Evolutionary conservation across 2,329 filamentous ascomycete species (phyloP).

Genomic region (Aspergillus pseudoglaucus): DNA sequence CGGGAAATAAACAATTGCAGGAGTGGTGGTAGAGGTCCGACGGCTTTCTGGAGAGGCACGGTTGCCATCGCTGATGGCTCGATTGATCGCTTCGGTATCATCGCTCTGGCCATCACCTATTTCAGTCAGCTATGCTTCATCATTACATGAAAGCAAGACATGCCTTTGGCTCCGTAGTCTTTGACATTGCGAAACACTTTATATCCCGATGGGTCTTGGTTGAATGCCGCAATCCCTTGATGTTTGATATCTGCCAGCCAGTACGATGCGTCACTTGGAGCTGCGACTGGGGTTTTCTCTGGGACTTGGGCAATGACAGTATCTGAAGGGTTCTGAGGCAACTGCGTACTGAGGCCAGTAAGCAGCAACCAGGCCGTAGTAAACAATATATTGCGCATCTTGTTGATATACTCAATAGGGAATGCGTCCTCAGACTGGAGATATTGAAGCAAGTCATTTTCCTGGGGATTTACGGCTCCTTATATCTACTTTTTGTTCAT

Average conservation of each 20-base stretch:
- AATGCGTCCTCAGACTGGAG: not conserved
- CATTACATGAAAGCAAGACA: not conserved
- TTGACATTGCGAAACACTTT: slow-evolving; percentile 24
- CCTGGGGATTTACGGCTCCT: not conserved
- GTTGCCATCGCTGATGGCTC: slow-evolving; percentile 39
- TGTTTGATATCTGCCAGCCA: slow-evolving; percentile 28
- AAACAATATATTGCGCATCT: not conserved
- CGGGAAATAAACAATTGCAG: slow-evolving; percentile 53
- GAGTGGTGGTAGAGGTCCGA: slow-evolving; percentile 43
- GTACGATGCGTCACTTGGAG: slow-evolving; percentile 16
- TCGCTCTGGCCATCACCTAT: slow-evolving; percentile 46
- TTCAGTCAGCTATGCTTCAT: not conserved
- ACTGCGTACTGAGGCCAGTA: slow-evolving; percentile 5
- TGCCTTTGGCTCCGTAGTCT: slow-evolving; percentile 28
- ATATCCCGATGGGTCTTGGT: slow-evolving; percentile 18
- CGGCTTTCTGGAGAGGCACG: slow-evolving; percentile 39
- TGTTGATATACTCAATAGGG: not conserved
- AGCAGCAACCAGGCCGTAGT: slow-evolving; percentile 1
- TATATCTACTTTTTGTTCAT: not conserved
- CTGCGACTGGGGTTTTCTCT: slow-evolving; percentile 4
- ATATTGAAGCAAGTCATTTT: too few relatives aligned
- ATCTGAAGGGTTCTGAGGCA: slow-evolving; percentile 5
- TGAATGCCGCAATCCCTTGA: slow-evolving; percentile 25
- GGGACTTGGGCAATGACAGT: slow-evolving; percentile 2
- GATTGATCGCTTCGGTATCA: slow-evolving; percentile 52